phyloP scores from a whole-genome alignment of 805 yeast genomes.

The Wickerhamiella occidentalis region DNA sequence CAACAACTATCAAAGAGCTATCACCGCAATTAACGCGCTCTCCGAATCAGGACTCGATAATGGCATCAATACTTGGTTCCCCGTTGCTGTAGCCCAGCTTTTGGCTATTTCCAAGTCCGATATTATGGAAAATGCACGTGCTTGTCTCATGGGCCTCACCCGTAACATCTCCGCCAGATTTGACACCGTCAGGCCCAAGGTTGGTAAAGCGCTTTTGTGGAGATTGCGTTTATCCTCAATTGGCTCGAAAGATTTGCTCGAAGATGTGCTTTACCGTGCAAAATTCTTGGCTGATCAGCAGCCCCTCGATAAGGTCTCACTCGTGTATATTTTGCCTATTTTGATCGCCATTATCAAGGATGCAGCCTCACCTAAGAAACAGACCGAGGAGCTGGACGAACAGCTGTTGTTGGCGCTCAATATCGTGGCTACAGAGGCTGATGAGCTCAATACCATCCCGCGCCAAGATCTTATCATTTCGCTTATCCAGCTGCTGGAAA shows the following conservation, averaged over 20 bases:
- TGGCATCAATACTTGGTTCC: conserved; percentile 60
- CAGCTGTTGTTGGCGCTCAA: conserved; percentile 67
- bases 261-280: conserved; percentile 51
- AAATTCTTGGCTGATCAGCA: conserved; percentile 63
- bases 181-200: conserved; percentile 31
- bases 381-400: conserved; percentile 72
- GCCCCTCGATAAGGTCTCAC: conserved; percentile 53
- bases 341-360: conserved; percentile 44
- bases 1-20: conserved; percentile 35
- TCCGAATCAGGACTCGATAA: conserved; percentile 48
- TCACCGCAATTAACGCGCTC: conserved; percentile 44
- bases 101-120: conserved; percentile 33
- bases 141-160: conserved; percentile 45
- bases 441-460: conserved; percentile 47
- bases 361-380: conserved; percentile 16
- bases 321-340: conserved; percentile 67
- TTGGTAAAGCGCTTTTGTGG: conserved; percentile 64
- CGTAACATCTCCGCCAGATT: conserved; percentile 40
- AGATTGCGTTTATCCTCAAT: conserved; percentile 40
- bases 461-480: conserved; percentile 51
- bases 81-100: conserved; percentile 44
- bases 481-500: conserved; percentile 48
- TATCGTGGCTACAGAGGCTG: conserved; percentile 41
- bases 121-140: conserved; percentile 28
- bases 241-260: conserved; percentile 32